phyloP scores from a whole-genome alignment of 148 eudicot genomes.

The Chenopodium album region DNA sequence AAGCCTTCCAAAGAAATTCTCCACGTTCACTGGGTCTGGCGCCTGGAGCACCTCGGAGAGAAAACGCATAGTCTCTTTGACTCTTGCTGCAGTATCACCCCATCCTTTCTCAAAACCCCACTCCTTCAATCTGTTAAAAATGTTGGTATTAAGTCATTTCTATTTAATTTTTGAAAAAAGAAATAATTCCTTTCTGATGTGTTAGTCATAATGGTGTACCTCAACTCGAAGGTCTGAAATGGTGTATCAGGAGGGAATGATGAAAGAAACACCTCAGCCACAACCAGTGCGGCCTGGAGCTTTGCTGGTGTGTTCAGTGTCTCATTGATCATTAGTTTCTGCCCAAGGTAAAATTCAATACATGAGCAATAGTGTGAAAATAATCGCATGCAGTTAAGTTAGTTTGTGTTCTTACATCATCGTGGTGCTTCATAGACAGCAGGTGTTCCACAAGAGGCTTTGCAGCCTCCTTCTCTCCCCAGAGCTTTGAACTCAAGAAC shows the following conservation, averaged over 20 bases:
- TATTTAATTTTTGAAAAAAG: too few relatives aligned
- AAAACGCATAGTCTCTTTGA: conserved; percentile 63
- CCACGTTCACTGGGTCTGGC: conserved; percentile 69
- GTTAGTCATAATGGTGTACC: conserved; percentile 33
- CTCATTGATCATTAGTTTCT: conserved; percentile 90
- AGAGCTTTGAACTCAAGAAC: conserved; percentile 67
- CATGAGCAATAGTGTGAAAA: background rate
- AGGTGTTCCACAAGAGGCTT: conserved; percentile 77
- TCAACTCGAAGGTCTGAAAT: conserved; percentile 61
- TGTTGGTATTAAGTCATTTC: background rate
- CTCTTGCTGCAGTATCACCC: conserved; percentile 83
- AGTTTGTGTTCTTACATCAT: conserved; percentile 50
- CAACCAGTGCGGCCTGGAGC: conserved; percentile 69
- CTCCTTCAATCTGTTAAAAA: conserved; percentile 59
- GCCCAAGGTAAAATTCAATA: conserved; percentile 25
- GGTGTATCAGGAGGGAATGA: conserved; percentile 62
- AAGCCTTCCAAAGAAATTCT: conserved; percentile 63
- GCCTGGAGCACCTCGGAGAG: conserved; percentile 90
- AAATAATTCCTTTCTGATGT: background rate
- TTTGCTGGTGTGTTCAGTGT: conserved; percentile 61
- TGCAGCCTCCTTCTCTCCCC: conserved; percentile 43
- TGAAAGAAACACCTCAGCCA: conserved; percentile 71
- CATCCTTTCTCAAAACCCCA: conserved; percentile 99
- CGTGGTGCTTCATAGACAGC: conserved; percentile 55
- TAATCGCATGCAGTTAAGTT: background rate